Percentiles rank a stretch among this genome's conserved stretches.
Evolutionary conservation across 164 flowering plant genomes (phyloP).

Genomic region (Umbellularia californica): DNA sequence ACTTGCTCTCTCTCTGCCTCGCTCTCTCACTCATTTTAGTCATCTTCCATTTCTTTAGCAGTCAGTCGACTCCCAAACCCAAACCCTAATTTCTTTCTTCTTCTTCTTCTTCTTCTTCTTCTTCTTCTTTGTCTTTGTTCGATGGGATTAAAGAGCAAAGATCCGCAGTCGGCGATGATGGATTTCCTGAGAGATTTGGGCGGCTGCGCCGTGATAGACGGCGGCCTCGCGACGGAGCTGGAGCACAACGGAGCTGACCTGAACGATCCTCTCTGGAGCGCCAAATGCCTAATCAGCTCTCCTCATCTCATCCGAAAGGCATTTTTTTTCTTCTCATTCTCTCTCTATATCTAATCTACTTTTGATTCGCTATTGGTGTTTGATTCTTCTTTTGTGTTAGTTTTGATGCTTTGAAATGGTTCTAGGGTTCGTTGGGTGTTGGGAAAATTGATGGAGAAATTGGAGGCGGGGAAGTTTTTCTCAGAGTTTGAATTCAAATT

Average conservation of each 20-base stretch:
- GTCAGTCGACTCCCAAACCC: not conserved
- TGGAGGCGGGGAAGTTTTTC: too few species aligned
- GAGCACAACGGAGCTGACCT: constrained; percentile 88
- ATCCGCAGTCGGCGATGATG: constrained; percentile 17
- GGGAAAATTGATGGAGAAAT: too few species aligned
- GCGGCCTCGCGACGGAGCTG: constrained; percentile 95
- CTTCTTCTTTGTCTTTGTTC: not conserved
- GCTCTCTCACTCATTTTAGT: not conserved
- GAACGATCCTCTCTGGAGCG: constrained; percentile 96
- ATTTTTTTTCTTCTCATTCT: not conserved
- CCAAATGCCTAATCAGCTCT: constrained; percentile 73
- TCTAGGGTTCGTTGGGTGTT: too few species aligned
- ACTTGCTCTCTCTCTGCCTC: not conserved
- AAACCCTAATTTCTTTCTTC: not conserved
- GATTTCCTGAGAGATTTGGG: constrained; percentile 55
- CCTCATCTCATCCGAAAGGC: constrained; percentile 78
- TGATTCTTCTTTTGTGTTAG: not conserved
- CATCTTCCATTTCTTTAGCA: not conserved
- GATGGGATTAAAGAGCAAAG: constrained; percentile 1
- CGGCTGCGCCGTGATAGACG: constrained; percentile 79
- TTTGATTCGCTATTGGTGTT: not conserved
- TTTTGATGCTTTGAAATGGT: not conserved
- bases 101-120: not conserved
- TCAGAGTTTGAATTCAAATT: too few species aligned
- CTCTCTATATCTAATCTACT: not conserved